These are phyloP conservation scores for Saitoella complicata DNA, from an alignment of 805 yeast species.

Conservation along the genomic window DNA sequence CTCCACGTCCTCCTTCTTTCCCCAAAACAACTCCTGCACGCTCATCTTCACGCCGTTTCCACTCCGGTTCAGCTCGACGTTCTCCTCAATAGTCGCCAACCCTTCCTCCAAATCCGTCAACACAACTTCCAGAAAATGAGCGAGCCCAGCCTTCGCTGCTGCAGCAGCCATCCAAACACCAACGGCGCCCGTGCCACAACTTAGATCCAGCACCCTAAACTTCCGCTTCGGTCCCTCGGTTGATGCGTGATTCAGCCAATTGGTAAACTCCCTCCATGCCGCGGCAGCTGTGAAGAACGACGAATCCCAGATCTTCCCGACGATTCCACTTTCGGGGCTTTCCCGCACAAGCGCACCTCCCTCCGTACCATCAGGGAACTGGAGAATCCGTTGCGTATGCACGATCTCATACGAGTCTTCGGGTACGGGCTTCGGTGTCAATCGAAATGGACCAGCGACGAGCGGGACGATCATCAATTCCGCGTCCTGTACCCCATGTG, in stretches of 20 bases:
- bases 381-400: constrained; percentile 3
- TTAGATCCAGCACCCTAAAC: constrained; percentile 6
- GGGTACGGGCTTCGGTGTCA: neutral
- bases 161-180: constrained; percentile 4
- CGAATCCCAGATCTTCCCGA: constrained; percentile 14
- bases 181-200: constrained; percentile 11
- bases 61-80: neutral
- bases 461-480: constrained; percentile 5
- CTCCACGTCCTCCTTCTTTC: constrained; percentile 1
- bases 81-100: constrained; percentile 6
- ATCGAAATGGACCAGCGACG: constrained; percentile 7
- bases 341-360: neutral
- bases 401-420: neutral
- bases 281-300: constrained; percentile 7
- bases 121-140: neutral
- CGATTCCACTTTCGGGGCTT: constrained; percentile 9
- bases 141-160: neutral
- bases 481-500: neutral
- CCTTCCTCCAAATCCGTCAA: constrained; percentile 10
- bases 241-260: neutral
- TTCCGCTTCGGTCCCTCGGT: no score
- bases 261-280: neutral
- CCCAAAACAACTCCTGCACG: constrained; percentile 5
- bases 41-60: neutral
- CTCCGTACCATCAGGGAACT: neutral